Percentiles rank a stretch among this genome's conserved stretches.
Evolutionary conservation across 768 basidiomycete species (phyloP).

Genomic region (Gymnopilus junonius): DNA sequence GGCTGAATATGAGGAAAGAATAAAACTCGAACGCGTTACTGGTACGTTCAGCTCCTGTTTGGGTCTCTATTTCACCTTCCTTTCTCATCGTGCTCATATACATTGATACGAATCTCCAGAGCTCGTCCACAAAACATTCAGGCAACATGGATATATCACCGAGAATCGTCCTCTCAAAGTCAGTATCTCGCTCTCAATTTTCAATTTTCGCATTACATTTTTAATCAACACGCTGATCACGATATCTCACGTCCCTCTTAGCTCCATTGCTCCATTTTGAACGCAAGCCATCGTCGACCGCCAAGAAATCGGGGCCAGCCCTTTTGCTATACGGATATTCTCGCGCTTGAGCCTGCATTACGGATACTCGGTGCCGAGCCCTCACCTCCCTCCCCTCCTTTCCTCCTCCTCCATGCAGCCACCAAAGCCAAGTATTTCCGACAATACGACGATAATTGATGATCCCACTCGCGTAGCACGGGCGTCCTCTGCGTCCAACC

Average conservation of each 20-base stretch:
- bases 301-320: conserved; percentile 26
- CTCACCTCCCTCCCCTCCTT: no score
- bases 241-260: conserved; percentile 18
- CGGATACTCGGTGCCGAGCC: neutral
- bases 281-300: conserved; percentile 49
- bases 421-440: neutral
- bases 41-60: conserved; percentile 24
- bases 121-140: conserved; percentile 44
- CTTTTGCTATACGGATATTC: conserved; percentile 45
- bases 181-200: conserved; percentile 2
- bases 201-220: neutral
- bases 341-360: conserved; percentile 10
- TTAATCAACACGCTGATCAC: neutral
- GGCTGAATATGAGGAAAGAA: conserved; percentile 7
- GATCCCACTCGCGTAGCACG: neutral
- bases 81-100: neutral
- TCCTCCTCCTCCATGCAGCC: neutral
- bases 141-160: conserved; percentile 43
- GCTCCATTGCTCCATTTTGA: conserved; percentile 57
- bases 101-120: conserved; percentile 32
- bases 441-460: neutral
- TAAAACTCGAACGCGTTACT: conserved; percentile 31
- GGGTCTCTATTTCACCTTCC: neutral
- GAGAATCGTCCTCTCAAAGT: conserved; percentile 56
- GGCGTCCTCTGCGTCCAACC: no score